These are phyloP conservation scores for Themeda triandra DNA, from an alignment of 176 grass and related monocot species.

Conservation along the genomic window DNA sequence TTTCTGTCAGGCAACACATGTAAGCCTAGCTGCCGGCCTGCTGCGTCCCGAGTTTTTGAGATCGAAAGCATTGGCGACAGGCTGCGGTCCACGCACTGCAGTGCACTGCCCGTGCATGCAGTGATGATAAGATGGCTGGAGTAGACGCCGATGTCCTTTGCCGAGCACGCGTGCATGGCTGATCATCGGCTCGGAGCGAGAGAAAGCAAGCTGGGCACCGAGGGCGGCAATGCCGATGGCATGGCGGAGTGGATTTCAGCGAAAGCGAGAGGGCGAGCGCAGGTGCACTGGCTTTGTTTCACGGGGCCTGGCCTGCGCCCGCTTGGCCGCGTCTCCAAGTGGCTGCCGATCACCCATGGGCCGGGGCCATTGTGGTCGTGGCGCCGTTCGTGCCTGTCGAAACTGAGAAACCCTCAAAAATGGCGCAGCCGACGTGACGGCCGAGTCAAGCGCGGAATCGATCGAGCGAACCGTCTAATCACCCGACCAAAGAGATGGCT, in stretches of 20 bases:
- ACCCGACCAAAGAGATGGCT: neutral
- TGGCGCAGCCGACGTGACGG: slow-evolving; percentile 16
- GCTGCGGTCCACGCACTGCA: slow-evolving; percentile 1
- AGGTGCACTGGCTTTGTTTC: neutral
- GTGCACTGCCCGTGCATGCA: slow-evolving; percentile 17
- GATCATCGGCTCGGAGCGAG: slow-evolving; percentile 23
- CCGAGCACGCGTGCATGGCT: slow-evolving; percentile 28
- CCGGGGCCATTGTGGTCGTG: neutral
- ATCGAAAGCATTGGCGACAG: neutral
- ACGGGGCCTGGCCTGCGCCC: neutral
- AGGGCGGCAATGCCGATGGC: slow-evolving; percentile 10
- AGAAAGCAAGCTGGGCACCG: slow-evolving; percentile 13
- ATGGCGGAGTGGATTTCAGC: slow-evolving; percentile 24
- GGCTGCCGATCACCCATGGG: neutral
- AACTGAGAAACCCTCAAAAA: neutral
- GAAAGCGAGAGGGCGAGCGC: neutral
- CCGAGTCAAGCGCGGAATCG: neutral
- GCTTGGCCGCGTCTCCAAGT: neutral
- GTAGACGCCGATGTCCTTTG: slow-evolving; percentile 8
- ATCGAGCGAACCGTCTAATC: slow-evolving; percentile 2
- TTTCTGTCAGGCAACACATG: neutral
- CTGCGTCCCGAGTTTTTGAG: too few species aligned
- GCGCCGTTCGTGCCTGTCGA: neutral
- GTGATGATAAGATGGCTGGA: neutral
- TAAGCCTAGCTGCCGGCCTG: neutral